phyloP scores from a whole-genome alignment of 192 early-diverging fungal genomes.

The Linnemannia hyalina region DNA sequence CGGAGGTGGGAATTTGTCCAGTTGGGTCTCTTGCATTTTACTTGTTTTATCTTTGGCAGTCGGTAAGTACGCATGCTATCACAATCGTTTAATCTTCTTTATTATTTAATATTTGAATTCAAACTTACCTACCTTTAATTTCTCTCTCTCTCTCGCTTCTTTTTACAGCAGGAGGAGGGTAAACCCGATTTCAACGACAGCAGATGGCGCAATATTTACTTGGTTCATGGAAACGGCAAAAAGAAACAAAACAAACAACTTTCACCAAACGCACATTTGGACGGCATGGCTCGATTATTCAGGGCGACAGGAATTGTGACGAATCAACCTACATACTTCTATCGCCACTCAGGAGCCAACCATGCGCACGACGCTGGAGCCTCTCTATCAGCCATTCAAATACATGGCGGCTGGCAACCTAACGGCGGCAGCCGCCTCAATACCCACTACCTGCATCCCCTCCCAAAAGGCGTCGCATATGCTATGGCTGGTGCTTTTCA shows the following conservation, averaged over 20 bases:
- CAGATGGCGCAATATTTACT: neutral
- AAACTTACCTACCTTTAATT: neutral
- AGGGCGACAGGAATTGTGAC: neutral
- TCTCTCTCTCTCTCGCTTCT: too few relatives aligned
- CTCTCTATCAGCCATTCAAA: neutral
- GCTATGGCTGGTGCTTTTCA: slow-evolving; percentile 12
- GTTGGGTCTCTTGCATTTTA: too few relatives aligned
- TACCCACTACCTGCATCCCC: neutral
- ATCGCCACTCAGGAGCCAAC: slow-evolving; percentile 11
- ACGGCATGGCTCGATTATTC: neutral
- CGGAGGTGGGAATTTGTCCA: neutral
- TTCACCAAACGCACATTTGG: neutral
- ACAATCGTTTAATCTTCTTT: too few relatives aligned
- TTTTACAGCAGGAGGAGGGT: too few relatives aligned
- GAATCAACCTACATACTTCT: neutral
- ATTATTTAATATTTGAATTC: too few relatives aligned
- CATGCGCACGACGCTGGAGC: slow-evolving; percentile 1
- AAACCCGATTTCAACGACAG: too few relatives aligned
- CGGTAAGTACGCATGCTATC: too few relatives aligned
- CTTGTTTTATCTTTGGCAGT: too few relatives aligned
- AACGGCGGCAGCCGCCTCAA: neutral
- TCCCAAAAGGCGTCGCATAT: neutral
- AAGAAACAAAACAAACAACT: neutral
- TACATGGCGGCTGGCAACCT: too few relatives aligned
- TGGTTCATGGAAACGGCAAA: neutral